A percentile compares a stretch with the other conserved stretches of the same genome.
These are phyloP conservation scores for Russula griseocarnosa DNA, from an alignment of 768 basidiomycete species.

Conservation along the genomic window DNA sequence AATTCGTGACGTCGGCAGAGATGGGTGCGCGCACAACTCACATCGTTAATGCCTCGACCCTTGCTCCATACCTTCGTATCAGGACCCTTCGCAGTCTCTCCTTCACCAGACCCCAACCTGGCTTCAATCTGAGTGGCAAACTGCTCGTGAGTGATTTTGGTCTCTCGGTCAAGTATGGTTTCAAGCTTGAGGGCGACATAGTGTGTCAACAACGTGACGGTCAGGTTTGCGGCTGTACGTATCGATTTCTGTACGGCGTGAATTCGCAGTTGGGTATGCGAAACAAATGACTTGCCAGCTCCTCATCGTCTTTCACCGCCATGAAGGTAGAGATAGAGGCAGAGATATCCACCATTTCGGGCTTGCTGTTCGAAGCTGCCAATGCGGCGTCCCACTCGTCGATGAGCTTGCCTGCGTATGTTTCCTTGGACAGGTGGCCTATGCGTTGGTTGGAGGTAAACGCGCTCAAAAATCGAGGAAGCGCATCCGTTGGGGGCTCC, in stretches of 20 bases:
- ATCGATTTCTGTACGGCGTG: conserved; percentile 60
- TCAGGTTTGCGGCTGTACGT: conserved; percentile 69
- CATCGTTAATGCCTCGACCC: conserved; percentile 68
- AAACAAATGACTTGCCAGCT: conserved; percentile 56
- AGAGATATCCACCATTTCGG: conserved; percentile 77
- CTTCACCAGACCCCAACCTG: conserved; percentile 81
- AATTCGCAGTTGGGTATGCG: conserved; percentile 10
- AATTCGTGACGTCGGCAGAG: conserved; percentile 15
- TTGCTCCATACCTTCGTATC: conserved; percentile 92
- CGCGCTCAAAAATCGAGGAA: conserved; percentile 60
- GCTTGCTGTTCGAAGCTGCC: conserved; percentile 50
- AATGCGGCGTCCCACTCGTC: conserved; percentile 79
- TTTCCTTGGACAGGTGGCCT: conserved; percentile 78
- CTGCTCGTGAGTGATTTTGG: conserved; percentile 84
- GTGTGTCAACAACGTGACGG: conserved; percentile 78
- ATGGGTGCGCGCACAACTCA: conserved; percentile 39
- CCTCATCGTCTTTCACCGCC: conserved; percentile 88
- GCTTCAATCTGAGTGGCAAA: conserved; percentile 83
- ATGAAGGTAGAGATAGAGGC: conserved; percentile 72
- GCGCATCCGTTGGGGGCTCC: conserved; percentile 68
- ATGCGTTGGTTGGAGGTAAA: conserved; percentile 63
- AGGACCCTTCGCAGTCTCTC: conserved; percentile 70
- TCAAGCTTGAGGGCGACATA: conserved; percentile 87
- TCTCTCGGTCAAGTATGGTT: conserved; percentile 85
- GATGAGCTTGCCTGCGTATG: conserved; percentile 78